These are phyloP conservation scores for Cyberlindnera mycetangii DNA, from an alignment of 805 yeast species.

Conservation along the genomic window DNA sequence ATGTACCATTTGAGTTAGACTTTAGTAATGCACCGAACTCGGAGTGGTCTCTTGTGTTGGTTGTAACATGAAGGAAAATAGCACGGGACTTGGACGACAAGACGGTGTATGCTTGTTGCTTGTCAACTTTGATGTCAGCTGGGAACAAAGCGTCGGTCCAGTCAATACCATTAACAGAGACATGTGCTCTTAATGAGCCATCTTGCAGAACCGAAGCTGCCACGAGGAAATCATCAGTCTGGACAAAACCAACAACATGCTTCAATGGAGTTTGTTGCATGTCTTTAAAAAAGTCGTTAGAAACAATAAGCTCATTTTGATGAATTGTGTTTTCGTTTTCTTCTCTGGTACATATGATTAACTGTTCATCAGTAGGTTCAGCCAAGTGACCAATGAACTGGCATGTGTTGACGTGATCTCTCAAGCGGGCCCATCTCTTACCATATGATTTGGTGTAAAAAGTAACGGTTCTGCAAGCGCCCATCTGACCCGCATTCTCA, in stretches of 20 bases:
- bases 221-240: slow-evolving; percentile 66
- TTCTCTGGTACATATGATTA: slow-evolving; percentile 63
- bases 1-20: slow-evolving; percentile 89
- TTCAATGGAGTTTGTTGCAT: slow-evolving; percentile 44
- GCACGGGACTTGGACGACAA: slow-evolving; percentile 70
- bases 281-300: slow-evolving; percentile 24
- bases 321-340: slow-evolving; percentile 32
- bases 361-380: slow-evolving; percentile 41
- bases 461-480: slow-evolving; percentile 53
- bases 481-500: slow-evolving; percentile 23
- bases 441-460: slow-evolving; percentile 72
- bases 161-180: slow-evolving; percentile 71
- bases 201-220: slow-evolving; percentile 61
- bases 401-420: slow-evolving; percentile 56
- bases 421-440: slow-evolving; percentile 49
- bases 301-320: slow-evolving; percentile 31
- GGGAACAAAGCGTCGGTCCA: slow-evolving; percentile 86
- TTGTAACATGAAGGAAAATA: slow-evolving; percentile 80
- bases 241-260: slow-evolving; percentile 68
- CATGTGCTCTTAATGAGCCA: slow-evolving; percentile 59
- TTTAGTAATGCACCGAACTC: slow-evolving; percentile 82
- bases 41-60: slow-evolving; percentile 42
- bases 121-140: slow-evolving; percentile 51
- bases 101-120: slow-evolving; percentile 73
- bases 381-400: slow-evolving; percentile 61